Percentiles rank a stretch among this genome's conserved stretches.
Evolutionary conservation across 495 filamentous ascomycete genomes (phyloP).

Genomic region (Aspergillus bertholletiae): DNA sequence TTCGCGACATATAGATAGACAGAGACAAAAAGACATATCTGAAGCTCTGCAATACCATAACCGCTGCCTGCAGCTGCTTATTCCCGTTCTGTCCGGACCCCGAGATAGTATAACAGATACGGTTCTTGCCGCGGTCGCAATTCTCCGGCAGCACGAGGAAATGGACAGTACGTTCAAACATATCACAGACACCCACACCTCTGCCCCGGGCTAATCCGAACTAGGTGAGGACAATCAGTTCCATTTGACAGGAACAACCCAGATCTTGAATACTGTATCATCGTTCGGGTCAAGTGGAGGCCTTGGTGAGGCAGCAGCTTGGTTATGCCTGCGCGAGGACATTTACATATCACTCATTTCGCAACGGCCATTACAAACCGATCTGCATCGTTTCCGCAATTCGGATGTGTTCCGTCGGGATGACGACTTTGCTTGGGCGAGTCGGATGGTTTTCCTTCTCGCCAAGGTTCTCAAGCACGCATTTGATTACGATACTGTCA

Average conservation of each 20-base stretch:
- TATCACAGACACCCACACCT: background rate
- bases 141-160: constrained; percentile 29
- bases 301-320: constrained; percentile 29
- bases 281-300: constrained; percentile 26
- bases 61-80: constrained; percentile 23
- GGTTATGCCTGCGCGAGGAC: constrained; percentile 29
- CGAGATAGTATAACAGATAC: constrained; percentile 21
- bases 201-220: background rate
- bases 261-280: constrained; percentile 27
- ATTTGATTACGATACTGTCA: constrained; percentile 6
- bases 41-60: constrained; percentile 31
- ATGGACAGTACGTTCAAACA: constrained; percentile 21
- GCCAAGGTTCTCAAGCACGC: constrained; percentile 22
- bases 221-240: constrained; percentile 31
- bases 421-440: constrained; percentile 30
- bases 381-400: constrained; percentile 20
- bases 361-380: constrained; percentile 22
- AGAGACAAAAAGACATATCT: constrained; percentile 8
- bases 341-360: constrained; percentile 27
- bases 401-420: constrained; percentile 24
- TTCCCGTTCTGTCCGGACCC: constrained; percentile 22
- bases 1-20: constrained; percentile 24
- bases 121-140: constrained; percentile 26
- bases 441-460: constrained; percentile 26
- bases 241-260: constrained; percentile 26